Evolutionary conservation across 2,329 filamentous ascomycete species (phyloP).

Genomic region (Fusarium concolor): DNA sequence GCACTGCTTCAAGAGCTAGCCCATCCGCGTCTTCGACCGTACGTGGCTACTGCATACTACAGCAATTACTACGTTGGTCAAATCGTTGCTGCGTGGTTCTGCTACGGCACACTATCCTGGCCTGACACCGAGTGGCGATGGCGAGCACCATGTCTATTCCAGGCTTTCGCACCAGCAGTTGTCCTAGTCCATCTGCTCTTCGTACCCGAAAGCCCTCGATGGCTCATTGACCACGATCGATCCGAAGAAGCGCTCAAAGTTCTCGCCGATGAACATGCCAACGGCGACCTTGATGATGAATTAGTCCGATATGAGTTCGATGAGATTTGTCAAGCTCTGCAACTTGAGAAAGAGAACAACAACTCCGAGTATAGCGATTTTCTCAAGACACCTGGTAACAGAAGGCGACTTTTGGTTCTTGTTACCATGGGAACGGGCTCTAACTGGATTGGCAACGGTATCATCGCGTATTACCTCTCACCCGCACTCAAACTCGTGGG

Average conservation of each 20-base stretch:
- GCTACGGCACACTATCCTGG: conserved; percentile 24
- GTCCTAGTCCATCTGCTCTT: conserved; percentile 48
- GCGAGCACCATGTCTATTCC: conserved; percentile 31
- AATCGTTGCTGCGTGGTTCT: conserved; percentile 29
- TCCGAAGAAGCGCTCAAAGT: conserved; percentile 61
- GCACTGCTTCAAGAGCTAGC: conserved; percentile 32
- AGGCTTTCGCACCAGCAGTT: conserved; percentile 28
- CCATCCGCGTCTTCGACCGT: conserved; percentile 29
- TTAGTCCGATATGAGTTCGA: conserved; percentile 72
- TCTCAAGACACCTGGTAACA: conserved; percentile 70
- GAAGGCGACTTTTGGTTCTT: conserved; percentile 69
- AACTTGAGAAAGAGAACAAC: conserved; percentile 63
- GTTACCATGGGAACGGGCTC: conserved; percentile 72
- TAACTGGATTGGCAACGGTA: conserved; percentile 73
- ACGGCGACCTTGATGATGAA: conserved; percentile 66
- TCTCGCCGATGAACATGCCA: conserved; percentile 69
- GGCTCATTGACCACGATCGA: conserved; percentile 51
- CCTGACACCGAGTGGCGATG: conserved; percentile 25
- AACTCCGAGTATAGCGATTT: conserved; percentile 68
- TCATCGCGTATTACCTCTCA: conserved; percentile 73
- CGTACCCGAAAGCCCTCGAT: conserved; percentile 53
- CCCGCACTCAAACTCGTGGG: conserved; percentile 55
- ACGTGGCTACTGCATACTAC: conserved; percentile 29
- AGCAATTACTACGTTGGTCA: conserved; percentile 33
- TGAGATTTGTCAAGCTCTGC: conserved; percentile 72